Evolutionary conservation across 805 yeast genomes (phyloP).

Genomic region (Hanseniaspora lachancei): DNA sequence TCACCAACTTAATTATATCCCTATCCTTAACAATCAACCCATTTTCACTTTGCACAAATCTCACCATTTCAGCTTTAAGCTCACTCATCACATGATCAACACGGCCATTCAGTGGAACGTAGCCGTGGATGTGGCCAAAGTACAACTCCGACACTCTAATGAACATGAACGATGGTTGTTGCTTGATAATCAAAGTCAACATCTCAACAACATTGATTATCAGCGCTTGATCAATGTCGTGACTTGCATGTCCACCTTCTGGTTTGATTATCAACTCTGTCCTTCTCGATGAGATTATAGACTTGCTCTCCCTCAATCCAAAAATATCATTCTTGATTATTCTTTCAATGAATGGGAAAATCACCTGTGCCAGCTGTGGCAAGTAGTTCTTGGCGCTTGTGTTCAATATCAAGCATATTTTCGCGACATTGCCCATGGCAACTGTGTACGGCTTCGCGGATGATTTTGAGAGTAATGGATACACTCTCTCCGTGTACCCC

Average conservation of each 20-base stretch:
- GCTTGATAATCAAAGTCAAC: neutral
- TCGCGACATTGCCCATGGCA: neutral
- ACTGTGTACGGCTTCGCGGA: neutral
- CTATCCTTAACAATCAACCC: neutral
- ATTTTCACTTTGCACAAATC: neutral
- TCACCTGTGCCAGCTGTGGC: constrained; percentile 9
- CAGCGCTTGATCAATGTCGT: neutral
- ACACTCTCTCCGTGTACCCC: constrained; percentile 1
- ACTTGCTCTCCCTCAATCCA: neutral
- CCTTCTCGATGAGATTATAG: neutral
- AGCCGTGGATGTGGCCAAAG: neutral
- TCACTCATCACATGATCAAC: neutral
- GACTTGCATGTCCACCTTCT: neutral
- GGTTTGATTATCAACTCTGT: neutral
- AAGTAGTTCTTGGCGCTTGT: neutral
- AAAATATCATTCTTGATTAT: neutral
- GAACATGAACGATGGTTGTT: neutral
- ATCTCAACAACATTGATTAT: neutral
- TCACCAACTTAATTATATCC: neutral
- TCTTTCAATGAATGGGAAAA: neutral
- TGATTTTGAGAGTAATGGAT: neutral
- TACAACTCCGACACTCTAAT: neutral
- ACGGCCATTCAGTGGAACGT: neutral
- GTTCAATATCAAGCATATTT: neutral
- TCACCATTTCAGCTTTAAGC: neutral